Evolutionary conservation across 441 rosid genomes (phyloP).

Genomic region (Theobroma grandiflorum): DNA sequence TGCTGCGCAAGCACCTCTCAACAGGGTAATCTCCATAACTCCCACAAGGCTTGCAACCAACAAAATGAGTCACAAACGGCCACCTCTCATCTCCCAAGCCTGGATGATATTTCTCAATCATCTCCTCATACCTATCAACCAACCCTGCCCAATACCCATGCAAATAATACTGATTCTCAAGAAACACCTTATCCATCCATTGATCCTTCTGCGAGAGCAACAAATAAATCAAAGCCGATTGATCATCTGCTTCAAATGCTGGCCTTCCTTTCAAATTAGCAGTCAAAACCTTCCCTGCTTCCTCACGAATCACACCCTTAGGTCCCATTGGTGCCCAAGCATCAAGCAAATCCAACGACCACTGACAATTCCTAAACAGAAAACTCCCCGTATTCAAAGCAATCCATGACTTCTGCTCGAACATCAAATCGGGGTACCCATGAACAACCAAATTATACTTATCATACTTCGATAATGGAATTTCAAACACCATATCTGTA

Average conservation of each 20-base stretch:
- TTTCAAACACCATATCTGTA: conserved; percentile 94
- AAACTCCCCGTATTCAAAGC: conserved; percentile 96
- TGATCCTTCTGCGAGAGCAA: conserved; percentile 79
- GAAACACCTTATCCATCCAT: conserved; percentile 91
- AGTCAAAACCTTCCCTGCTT: conserved; percentile 90
- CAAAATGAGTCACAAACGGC: conserved; percentile 99
- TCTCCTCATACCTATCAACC: conserved; percentile 96
- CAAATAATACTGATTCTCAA: conserved; percentile 93
- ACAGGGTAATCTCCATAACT: conserved; percentile 98
- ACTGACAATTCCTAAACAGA: conserved; percentile 88
- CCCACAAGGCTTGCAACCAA: conserved; percentile 98
- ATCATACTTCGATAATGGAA: conserved; percentile 68
- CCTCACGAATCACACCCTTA: conserved; percentile 83
- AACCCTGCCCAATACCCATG: conserved; percentile 98
- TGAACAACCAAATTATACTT: conserved; percentile 83
- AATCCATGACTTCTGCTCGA: conserved; percentile 92
- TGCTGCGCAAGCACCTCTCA: conserved; percentile 83
- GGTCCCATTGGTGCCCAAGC: conserved; percentile 99
- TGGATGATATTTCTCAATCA: conserved; percentile 95
- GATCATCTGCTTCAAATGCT: conserved; percentile 97
- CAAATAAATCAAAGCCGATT: conserved; percentile 90
- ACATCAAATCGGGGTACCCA: conserved; percentile 88
- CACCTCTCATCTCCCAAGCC: conserved; percentile 98
- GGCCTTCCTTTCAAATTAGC: conserved; percentile 92
- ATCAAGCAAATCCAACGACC: conserved; percentile 95